Conservation (phyloP, 352 stramenopile genomes). For the Phytophthora tentaculata region DNA sequence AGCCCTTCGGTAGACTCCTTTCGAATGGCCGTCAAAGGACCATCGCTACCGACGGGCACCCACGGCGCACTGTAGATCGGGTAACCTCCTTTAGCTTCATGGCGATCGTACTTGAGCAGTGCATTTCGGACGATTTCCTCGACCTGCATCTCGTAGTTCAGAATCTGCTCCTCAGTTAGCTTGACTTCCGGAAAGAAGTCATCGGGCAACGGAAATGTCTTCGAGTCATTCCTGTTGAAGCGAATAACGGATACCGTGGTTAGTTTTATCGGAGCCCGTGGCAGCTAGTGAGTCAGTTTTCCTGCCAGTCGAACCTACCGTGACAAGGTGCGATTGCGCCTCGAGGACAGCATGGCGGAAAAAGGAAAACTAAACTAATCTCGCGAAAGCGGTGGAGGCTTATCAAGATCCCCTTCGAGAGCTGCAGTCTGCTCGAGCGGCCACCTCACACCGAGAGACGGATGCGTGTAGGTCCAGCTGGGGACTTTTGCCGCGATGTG, state of each 20-base stretch:
- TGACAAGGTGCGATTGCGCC: constrained; percentile 28
- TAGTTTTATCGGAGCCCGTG: constrained; percentile 34
- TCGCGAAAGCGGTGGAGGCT: constrained; percentile 13
- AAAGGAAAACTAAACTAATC: constrained; percentile 35
- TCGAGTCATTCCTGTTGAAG: constrained; percentile 35
- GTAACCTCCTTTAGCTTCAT: constrained; percentile 40
- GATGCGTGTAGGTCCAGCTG: constrained; percentile 32
- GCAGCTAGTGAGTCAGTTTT: constrained; percentile 7
- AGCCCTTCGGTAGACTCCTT: constrained; percentile 31
- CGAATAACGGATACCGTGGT: constrained; percentile 6
- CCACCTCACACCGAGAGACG: constrained; percentile 30
- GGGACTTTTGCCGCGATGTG: constrained; percentile 40
- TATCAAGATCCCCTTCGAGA: constrained; percentile 29
- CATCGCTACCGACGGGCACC: constrained; percentile 34
- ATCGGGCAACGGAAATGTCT: constrained; percentile 47
- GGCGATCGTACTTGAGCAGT: constrained; percentile 40
- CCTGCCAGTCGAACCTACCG: constrained; percentile 26
- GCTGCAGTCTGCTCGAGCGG: constrained; percentile 19
- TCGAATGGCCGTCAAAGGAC: constrained; percentile 41
- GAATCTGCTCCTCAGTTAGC: constrained; percentile 38
- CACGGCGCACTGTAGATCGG: constrained; percentile 40
- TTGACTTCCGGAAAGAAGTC: constrained; percentile 47
- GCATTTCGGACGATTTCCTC: constrained; percentile 38
- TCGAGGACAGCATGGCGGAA: constrained; percentile 33
- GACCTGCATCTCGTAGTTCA: constrained; percentile 40